Base-by-base conservation (phyloP, 441 rosid genomes). In the Omphalea diandra region DNA sequence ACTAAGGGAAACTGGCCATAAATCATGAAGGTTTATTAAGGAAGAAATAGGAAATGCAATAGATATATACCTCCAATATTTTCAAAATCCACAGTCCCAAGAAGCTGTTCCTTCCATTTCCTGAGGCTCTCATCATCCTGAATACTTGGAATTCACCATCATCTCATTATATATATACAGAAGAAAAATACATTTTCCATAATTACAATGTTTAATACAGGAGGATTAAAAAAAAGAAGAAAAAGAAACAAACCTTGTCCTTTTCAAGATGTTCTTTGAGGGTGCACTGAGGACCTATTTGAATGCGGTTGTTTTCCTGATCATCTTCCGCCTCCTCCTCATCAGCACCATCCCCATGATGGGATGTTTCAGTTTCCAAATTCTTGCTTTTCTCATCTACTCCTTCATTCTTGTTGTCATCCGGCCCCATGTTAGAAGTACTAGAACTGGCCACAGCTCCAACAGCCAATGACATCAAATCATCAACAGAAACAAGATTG, bases 61-160 rank as follows among this genome's bases (percentile, higher is more conserved):
- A 41, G 18, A 32, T 49, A 24, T 32, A 11, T 62, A 89, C 96
- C 96, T 83, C 92, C 96, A 79, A 91, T 77, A 73, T 74, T 82
- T 72, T 83, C 83, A 38, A 88, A 76, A 77, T 91, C 94, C 64
- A 91, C 92, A 74, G 86, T 80, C 49, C 96, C 96, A 26, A 91
- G 88, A 56, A 91, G 97, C 84, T 90, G 88, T 78, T 91, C 93
- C 82, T 91, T 91, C 97, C 96, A 91, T 67, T 87, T 91, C 83
- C 94, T 82, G 67, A 91, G 71, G 80, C 96, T 90, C 81, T 90
- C 97, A 69, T 91, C 96, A 76, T 91, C 92, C 97, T 89, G 54
- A 71, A 59, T 49, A 47, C 22, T 35, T 46, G 32, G 22, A 71
- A 22, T 65, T 46, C 32, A 58, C 27, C 11, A 27, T 29, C n/a